These are phyloP conservation scores for Suillus subaureus DNA, from an alignment of 768 basidiomycete genomes.

Conservation along the genomic window DNA sequence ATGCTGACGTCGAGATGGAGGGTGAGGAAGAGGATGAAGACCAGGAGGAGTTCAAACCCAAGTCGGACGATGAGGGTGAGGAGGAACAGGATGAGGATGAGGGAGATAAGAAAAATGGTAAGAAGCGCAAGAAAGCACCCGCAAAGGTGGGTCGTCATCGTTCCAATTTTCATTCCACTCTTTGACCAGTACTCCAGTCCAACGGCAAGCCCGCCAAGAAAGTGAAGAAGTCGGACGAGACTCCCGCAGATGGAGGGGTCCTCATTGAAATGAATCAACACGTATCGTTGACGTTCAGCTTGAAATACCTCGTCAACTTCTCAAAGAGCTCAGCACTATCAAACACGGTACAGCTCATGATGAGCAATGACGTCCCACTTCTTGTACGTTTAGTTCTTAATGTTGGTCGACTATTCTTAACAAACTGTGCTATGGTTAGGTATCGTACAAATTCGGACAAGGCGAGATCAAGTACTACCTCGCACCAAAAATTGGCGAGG, in stretches of 20 bases:
- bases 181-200: slow-evolving; percentile 29
- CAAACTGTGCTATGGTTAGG: slow-evolving; percentile 43
- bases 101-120: slow-evolving; percentile 51
- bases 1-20: slow-evolving; percentile 47
- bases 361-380: slow-evolving; percentile 91
- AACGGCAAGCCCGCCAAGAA: slow-evolving; percentile 53
- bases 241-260: slow-evolving; percentile 59
- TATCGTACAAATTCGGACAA: slow-evolving; percentile 87
- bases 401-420: background rate
- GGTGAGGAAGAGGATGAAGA: slow-evolving; percentile 51
- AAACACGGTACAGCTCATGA: slow-evolving; percentile 75
- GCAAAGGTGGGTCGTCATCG: slow-evolving; percentile 44
- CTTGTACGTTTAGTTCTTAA: slow-evolving; percentile 51
- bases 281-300: slow-evolving; percentile 90
- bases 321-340: slow-evolving; percentile 83
- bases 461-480: slow-evolving; percentile 94
- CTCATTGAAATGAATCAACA: slow-evolving; percentile 86
- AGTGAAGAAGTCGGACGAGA: slow-evolving; percentile 59
- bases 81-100: slow-evolving; percentile 54
- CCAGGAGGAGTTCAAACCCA: slow-evolving; percentile 40
- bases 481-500: slow-evolving; percentile 93
- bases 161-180: background rate
- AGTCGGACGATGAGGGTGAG: slow-evolving; percentile 49
- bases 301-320: slow-evolving; percentile 98
- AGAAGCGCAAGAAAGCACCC: slow-evolving; percentile 68